phyloP scores from a whole-genome alignment of 2,329 filamentous ascomycete species.

The Sclerotinia borealis region DNA sequence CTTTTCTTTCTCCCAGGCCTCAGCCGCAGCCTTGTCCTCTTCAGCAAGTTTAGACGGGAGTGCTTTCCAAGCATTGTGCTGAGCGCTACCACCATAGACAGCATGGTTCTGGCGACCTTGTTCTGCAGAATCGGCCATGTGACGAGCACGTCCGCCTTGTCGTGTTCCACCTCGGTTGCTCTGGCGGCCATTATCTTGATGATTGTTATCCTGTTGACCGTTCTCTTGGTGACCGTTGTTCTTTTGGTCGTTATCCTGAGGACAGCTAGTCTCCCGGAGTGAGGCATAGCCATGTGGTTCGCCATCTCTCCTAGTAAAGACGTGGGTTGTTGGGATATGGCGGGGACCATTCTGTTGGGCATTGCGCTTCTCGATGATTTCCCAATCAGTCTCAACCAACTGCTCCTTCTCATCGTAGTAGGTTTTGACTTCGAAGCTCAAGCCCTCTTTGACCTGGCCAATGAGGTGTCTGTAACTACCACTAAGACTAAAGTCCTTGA shows the following conservation, averaged over 20 bases:
- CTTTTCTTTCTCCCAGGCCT: conserved; percentile 16
- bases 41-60: conserved; percentile 23
- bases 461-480: conserved; percentile 86
- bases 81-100: conserved; percentile 10
- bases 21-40: conserved; percentile 23
- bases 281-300: not conserved
- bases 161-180: not conserved
- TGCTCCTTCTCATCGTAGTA: conserved; percentile 73
- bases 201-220: not conserved
- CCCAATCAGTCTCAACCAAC: conserved; percentile 81
- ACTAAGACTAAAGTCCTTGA: conserved; percentile 81
- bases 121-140: not conserved
- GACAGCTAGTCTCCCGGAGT: not conserved
- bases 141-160: not conserved
- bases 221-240: not conserved
- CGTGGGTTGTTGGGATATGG: not conserved
- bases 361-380: conserved; percentile 36
- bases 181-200: not conserved
- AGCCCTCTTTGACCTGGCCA: conserved; percentile 54
- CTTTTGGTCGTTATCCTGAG: not conserved
- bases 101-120: not conserved
- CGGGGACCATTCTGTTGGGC: not conserved
- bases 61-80: conserved; percentile 24
- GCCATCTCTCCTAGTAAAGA: not conserved
- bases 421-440: conserved; percentile 61